Conservation (phyloP, 176 grass and related monocot genomes). For the Cenchrus fungigraminus region DNA sequence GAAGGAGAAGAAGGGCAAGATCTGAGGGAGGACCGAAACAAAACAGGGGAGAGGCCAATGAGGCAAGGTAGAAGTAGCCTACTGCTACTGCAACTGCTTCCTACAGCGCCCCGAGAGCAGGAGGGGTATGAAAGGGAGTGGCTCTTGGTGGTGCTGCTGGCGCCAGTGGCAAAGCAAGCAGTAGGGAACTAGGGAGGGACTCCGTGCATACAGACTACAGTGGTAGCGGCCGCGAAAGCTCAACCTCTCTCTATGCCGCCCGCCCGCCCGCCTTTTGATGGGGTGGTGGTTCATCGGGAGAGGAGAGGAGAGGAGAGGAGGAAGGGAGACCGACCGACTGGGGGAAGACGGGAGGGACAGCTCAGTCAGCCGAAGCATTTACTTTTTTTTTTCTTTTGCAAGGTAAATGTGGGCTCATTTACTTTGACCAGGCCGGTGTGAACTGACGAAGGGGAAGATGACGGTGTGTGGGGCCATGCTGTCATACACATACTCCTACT, state of each 20-base stretch:
- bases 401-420: no score
- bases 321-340: no score
- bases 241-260: neutral
- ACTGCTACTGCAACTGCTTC: constrained; percentile 8
- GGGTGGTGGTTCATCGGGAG: neutral
- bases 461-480: no score
- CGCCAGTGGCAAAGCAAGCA: neutral
- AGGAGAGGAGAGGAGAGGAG: neutral
- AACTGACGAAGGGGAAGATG: no score
- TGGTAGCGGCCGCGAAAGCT: constrained; percentile 30
- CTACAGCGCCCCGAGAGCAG: neutral
- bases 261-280: constrained; percentile 32
- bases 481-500: no score
- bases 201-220: neutral
- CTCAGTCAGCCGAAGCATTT: no score
- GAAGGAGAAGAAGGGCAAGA: no score
- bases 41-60: neutral
- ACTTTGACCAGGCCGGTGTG: no score
- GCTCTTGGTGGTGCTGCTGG: neutral
- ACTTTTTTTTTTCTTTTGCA: no score
- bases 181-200: no score
- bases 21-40: no score
- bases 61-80: neutral
- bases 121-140: neutral
- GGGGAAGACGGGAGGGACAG: no score